Evolutionary conservation across 257 asterid species (phyloP).

Genomic region (Jacaranda copaia): DNA sequence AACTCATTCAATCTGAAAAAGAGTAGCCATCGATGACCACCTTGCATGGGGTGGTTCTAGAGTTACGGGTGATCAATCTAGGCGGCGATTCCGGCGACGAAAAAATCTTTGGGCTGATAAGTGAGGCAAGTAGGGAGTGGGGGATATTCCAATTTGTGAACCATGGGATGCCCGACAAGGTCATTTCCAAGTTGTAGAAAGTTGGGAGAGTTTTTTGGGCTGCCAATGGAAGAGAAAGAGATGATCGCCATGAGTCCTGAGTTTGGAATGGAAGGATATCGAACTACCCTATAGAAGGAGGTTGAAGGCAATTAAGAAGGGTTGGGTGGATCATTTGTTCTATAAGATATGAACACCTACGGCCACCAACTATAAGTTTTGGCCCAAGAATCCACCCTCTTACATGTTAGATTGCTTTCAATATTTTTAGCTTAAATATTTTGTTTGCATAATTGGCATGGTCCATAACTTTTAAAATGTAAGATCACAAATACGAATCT

Average conservation of each 20-base stretch:
- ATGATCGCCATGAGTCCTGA: constrained; percentile 51
- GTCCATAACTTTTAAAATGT: too few species aligned
- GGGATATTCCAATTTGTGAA: constrained; percentile 72
- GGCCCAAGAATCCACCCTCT: constrained; percentile 79
- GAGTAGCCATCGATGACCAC: constrained; percentile 70
- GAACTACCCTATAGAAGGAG: constrained; percentile 63
- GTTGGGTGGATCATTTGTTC: constrained; percentile 95
- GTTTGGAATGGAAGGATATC: constrained; percentile 75
- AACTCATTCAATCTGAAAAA: constrained; percentile 49
- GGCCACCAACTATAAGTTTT: constrained; percentile 54
- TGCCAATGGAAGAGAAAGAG: constrained; percentile 57
- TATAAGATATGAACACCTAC: constrained; percentile 75
- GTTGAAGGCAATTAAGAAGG: constrained; percentile 58
- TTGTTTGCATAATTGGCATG: not conserved
- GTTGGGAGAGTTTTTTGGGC: constrained; percentile 68
- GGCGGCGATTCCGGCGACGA: constrained; percentile 29
- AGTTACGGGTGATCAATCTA: constrained; percentile 63
- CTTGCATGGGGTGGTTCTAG: constrained; percentile 48
- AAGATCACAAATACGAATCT: too few species aligned
- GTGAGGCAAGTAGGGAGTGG: constrained; percentile 61
- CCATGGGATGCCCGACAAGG: constrained; percentile 57
- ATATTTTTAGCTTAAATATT: not conserved
- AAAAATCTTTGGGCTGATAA: constrained; percentile 29
- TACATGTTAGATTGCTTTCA: constrained; percentile 52
- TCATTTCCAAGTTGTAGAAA: constrained; percentile 49